Percentiles rank a stretch among this genome's conserved stretches.
Conservation (phyloP, 2,329 filamentous ascomycete genomes). For the Ophiostoma sp. region DNA sequence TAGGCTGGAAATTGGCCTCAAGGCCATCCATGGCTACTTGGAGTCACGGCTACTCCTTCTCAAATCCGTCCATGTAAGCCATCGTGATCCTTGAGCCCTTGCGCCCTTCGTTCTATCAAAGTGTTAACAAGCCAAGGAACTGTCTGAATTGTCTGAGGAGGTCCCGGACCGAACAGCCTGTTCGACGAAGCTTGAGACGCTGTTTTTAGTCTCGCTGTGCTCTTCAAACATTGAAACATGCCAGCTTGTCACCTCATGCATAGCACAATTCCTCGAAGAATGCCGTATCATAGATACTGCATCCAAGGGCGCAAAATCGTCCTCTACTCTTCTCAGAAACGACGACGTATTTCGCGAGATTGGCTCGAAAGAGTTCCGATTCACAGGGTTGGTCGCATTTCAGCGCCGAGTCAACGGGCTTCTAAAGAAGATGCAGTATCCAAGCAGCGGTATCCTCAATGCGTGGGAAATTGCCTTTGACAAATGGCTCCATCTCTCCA, state of each 20-base stretch:
- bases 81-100: too few relatives aligned
- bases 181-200: conserved; percentile 60
- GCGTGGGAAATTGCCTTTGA: conserved; percentile 68
- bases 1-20: conserved; percentile 46
- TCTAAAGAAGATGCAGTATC: conserved; percentile 60
- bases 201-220: conserved; percentile 63
- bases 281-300: conserved; percentile 55
- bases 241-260: conserved; percentile 62
- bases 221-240: conserved; percentile 66
- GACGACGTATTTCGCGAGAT: conserved; percentile 62
- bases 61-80: conserved; percentile 49
- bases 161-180: conserved; percentile 55
- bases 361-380: conserved; percentile 62
- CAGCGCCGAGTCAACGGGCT: conserved; percentile 65
- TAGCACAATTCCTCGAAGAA: conserved; percentile 63
- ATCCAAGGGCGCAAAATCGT: conserved; percentile 51
- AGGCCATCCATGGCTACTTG: conserved; percentile 56
- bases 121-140: conserved; percentile 45
- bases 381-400: conserved; percentile 69
- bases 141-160: conserved; percentile 56
- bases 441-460: conserved; percentile 64
- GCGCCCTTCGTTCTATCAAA: neutral
- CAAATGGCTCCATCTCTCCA: conserved; percentile 63
- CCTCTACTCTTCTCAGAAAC: conserved; percentile 59
- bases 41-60: conserved; percentile 56